Percentiles rank a stretch among this genome's conserved stretches.
phyloP scores from a whole-genome alignment of 2,329 filamentous ascomycete species.

The Sporothrix brasiliensis region DNA sequence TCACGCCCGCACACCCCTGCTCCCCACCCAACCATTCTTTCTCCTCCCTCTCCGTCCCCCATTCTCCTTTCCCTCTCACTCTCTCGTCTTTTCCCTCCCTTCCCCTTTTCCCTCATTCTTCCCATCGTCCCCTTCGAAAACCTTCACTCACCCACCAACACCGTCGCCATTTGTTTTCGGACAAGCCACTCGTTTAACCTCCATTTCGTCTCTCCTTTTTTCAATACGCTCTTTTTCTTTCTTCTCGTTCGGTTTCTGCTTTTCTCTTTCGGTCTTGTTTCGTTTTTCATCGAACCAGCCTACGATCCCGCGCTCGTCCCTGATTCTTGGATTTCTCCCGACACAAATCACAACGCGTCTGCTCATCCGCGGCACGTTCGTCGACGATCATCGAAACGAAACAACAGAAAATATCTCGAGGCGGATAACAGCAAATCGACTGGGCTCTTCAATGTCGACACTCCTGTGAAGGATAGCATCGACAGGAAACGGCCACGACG shows the following conservation, averaged over 20 bases:
- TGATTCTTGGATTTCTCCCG: neutral
- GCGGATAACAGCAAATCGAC: neutral
- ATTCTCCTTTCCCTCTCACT: conserved; percentile 8
- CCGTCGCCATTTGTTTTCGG: conserved; percentile 22
- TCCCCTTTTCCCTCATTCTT: conserved; percentile 27
- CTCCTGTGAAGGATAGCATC: conserved; percentile 3
- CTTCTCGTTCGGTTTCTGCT: neutral
- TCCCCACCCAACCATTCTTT: conserved; percentile 25
- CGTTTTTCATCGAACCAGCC: neutral
- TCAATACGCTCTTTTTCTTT: conserved; percentile 19
- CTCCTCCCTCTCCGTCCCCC: conserved; percentile 19
- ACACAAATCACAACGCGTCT: conserved; percentile 22
- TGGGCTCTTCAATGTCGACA: conserved; percentile 21
- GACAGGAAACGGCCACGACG: conserved; percentile 7
- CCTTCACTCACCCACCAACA: conserved; percentile 27
- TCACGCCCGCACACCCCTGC: conserved; percentile 15
- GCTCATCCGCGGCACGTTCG: conserved; percentile 14
- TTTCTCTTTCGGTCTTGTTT: conserved; percentile 13
- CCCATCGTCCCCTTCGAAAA: conserved; percentile 26
- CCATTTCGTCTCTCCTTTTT: conserved; percentile 18
- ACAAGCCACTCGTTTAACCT: conserved; percentile 28
- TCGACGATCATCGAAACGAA: conserved; percentile 19
- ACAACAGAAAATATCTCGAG: neutral
- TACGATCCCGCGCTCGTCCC: conserved; percentile 13
- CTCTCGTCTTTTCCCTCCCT: conserved; percentile 24